Percentiles rank a stretch among this genome's conserved stretches.
These are phyloP conservation scores for Suhomyces choctaworum DNA, from an alignment of 1,139 yeast species.

Conservation along the genomic window DNA sequence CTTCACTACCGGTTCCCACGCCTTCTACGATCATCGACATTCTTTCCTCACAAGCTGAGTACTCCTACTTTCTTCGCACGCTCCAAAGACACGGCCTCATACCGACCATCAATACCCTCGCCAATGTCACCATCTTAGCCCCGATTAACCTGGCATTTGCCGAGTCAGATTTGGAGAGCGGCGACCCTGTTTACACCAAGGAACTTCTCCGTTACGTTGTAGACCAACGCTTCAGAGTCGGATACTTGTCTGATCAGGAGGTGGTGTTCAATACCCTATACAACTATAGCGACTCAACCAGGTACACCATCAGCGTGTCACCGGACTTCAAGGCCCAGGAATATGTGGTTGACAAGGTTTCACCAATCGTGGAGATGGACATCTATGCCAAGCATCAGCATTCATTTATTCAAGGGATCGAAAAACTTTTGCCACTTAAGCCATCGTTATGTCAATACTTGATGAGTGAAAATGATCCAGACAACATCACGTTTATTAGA, in stretches of 20 bases:
- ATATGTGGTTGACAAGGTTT: constrained; percentile 49
- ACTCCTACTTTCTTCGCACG: constrained; percentile 64
- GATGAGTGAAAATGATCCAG: constrained; percentile 26
- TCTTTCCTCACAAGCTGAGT: constrained; percentile 71
- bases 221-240: constrained; percentile 38
- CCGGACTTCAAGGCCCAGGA: constrained; percentile 33
- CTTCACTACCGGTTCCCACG: constrained; percentile 15
- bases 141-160: constrained; percentile 83
- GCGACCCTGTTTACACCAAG: constrained; percentile 8
- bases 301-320: constrained; percentile 30
- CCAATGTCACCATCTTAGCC: constrained; percentile 76
- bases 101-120: constrained; percentile 62
- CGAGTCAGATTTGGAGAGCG: constrained; percentile 19
- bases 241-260: constrained; percentile 29
- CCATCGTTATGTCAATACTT: constrained; percentile 41
- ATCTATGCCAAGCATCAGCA: constrained; percentile 65
- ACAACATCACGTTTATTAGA: constrained; percentile 28
- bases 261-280: constrained; percentile 36
- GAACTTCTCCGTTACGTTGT: constrained; percentile 36
- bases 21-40: constrained; percentile 69
- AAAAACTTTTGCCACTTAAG: constrained; percentile 48
- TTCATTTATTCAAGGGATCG: constrained; percentile 75
- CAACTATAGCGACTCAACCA: constrained; percentile 14
- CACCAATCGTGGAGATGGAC: constrained; percentile 62
- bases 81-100: constrained; percentile 69